A percentile compares a stretch with the other conserved stretches of the same genome.
Conservation (phyloP, 352 stramenopile species). For the Phytophthora pisi region DNA sequence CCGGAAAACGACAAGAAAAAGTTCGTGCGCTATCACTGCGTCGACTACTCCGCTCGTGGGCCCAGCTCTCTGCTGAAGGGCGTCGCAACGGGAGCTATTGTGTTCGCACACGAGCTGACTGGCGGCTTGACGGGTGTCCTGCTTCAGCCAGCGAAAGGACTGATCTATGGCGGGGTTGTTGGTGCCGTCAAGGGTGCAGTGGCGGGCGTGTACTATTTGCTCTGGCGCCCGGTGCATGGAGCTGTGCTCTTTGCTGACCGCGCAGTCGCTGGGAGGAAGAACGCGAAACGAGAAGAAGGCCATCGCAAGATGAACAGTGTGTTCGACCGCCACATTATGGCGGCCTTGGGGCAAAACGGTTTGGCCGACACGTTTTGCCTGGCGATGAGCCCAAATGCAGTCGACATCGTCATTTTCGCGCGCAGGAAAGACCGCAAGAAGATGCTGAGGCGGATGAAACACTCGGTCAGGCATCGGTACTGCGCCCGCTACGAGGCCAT, state of each 20-base stretch:
- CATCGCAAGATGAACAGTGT: constrained; percentile 37
- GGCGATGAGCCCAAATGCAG: constrained; percentile 23
- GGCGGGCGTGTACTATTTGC: constrained; percentile 34
- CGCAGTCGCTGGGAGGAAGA: constrained; percentile 44
- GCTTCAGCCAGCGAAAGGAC: constrained; percentile 35
- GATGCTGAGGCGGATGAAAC: constrained; percentile 25
- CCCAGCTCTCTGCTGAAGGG: constrained; percentile 47
- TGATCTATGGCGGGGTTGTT: constrained; percentile 32
- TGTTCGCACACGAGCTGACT: constrained; percentile 43
- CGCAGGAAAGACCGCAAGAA: constrained; percentile 35
- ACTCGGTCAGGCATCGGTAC: constrained; percentile 26
- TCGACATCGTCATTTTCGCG: constrained; percentile 33
- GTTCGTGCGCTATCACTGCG: constrained; percentile 41
- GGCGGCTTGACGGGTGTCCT: constrained; percentile 51
- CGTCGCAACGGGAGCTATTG: constrained; percentile 32
- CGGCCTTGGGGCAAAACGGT: constrained; percentile 31
- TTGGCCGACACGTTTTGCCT: constrained; percentile 32
- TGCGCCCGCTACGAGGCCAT: constrained; percentile 23
- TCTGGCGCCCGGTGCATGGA: constrained; percentile 46
- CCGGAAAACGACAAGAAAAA: constrained; percentile 38
- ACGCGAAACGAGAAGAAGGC: constrained; percentile 46
- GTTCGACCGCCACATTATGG: constrained; percentile 36
- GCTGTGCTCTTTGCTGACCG: constrained; percentile 47
- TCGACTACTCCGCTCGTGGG: constrained; percentile 53
- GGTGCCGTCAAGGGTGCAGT: constrained; percentile 37